phyloP scores from a whole-genome alignment of 1,284 basidiomycete species.

The Sutorius eximius region DNA sequence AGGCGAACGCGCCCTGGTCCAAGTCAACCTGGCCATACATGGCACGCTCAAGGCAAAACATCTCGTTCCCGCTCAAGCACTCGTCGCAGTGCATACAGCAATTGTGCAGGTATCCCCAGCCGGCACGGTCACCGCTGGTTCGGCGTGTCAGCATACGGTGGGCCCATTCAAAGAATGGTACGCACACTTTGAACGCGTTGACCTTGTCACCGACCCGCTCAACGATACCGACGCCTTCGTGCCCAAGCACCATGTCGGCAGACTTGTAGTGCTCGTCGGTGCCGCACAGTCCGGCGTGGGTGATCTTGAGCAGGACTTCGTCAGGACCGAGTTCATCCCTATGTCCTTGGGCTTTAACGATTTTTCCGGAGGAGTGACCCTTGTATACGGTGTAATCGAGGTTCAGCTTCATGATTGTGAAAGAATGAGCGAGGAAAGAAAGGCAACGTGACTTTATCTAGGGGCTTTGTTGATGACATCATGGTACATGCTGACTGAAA shows the following conservation, averaged over 20 bases:
- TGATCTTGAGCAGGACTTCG: constrained; percentile 40
- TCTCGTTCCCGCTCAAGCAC: constrained; percentile 32
- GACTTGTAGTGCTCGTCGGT: constrained; percentile 45
- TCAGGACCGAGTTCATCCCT: constrained; percentile 25
- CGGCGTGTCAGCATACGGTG: not conserved
- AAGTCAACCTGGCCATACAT: constrained; percentile 29
- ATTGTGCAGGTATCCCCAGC: constrained; percentile 33
- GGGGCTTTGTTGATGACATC: not conserved
- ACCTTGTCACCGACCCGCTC: constrained; percentile 33
- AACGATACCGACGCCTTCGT: constrained; percentile 37
- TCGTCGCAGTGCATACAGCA: constrained; percentile 31
- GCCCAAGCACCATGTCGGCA: constrained; percentile 39
- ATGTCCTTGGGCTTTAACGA: constrained; percentile 17
- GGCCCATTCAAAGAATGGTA: not conserved
- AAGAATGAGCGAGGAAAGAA: no score
- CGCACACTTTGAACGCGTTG: constrained; percentile 33
- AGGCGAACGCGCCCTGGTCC: constrained; percentile 37
- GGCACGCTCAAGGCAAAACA: constrained; percentile 27
- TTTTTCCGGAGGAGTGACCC: constrained; percentile 18
- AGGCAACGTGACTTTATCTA: not conserved
- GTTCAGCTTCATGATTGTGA: constrained; percentile 20
- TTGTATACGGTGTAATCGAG: constrained; percentile 33
- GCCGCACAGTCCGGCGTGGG: constrained; percentile 47
- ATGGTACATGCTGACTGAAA: not conserved
- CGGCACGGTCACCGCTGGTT: constrained; percentile 32